Conservation (phyloP, 768 basidiomycete genomes). For the Dioszegia hungarica region DNA sequence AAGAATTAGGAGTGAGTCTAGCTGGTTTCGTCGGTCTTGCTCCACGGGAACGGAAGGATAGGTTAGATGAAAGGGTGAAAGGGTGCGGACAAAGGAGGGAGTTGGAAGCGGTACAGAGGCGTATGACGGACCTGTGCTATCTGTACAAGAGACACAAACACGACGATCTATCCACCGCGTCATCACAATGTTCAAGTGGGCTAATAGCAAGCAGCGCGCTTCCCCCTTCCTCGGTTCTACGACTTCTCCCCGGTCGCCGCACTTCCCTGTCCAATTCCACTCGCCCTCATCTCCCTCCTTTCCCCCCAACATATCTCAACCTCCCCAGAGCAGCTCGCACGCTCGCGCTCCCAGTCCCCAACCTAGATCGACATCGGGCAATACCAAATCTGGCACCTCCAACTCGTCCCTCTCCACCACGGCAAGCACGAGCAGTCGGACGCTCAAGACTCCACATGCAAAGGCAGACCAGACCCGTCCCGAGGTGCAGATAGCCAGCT, state of each 20-base stretch:
- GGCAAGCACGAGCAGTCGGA: conserved; percentile 33
- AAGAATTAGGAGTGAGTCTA: not conserved
- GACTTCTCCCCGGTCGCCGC: conserved; percentile 7
- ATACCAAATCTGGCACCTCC: conserved; percentile 1
- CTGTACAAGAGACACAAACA: no score
- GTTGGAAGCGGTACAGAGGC: not conserved
- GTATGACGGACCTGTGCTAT: not conserved
- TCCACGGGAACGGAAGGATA: no score
- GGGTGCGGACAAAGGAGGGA: not conserved
- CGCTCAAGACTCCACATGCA: conserved; percentile 36
- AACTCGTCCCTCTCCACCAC: conserved; percentile 31
- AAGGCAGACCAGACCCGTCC: conserved; percentile 8
- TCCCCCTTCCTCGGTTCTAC: conserved; percentile 8
- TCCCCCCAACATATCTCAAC: conserved; percentile 7
- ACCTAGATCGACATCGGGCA: not conserved
- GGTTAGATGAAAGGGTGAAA: not conserved
- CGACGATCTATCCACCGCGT: no score
- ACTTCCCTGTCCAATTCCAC: conserved; percentile 9
- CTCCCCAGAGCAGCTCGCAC: conserved; percentile 3
- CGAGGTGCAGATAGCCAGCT: conserved; percentile 12
- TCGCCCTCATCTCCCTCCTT: conserved; percentile 13
- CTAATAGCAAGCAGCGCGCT: no score
- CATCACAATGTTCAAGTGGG: no score
- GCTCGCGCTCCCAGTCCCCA: not conserved
- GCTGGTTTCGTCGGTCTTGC: not conserved